These are phyloP conservation scores for Leccinum arenicola DNA, from an alignment of 768 basidiomycete species.

Conservation along the genomic window DNA sequence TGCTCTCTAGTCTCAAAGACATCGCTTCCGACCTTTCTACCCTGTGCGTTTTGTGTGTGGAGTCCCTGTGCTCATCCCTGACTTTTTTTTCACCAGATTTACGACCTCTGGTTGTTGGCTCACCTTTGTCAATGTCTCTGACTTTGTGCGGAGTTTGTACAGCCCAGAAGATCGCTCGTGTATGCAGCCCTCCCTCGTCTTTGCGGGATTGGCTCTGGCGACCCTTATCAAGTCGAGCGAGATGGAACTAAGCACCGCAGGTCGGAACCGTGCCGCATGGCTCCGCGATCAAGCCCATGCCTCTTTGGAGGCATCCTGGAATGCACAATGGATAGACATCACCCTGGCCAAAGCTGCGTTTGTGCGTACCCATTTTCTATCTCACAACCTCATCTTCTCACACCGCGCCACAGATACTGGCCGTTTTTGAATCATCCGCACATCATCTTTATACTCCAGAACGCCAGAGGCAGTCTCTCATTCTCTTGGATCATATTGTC, in stretches of 20 bases:
- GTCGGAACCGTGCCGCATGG: slow-evolving; percentile 56
- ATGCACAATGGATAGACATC: slow-evolving; percentile 52
- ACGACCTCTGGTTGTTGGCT: slow-evolving; percentile 63
- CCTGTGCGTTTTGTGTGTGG: slow-evolving; percentile 39
- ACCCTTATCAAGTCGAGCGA: slow-evolving; percentile 73
- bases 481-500: slow-evolving; percentile 64
- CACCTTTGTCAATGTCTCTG: slow-evolving; percentile 60
- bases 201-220: slow-evolving; percentile 66
- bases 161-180: slow-evolving; percentile 48
- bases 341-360: slow-evolving; percentile 72
- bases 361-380: slow-evolving; percentile 36
- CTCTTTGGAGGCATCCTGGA: slow-evolving; percentile 51
- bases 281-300: slow-evolving; percentile 56
- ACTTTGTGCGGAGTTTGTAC: slow-evolving; percentile 51
- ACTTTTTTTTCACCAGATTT: slow-evolving; percentile 43
- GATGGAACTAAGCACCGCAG: slow-evolving; percentile 50
- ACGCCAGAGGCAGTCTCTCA: slow-evolving; percentile 50
- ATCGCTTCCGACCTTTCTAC: slow-evolving; percentile 49
- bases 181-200: slow-evolving; percentile 71
- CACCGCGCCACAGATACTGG: slow-evolving; percentile 52
- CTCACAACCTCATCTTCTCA: slow-evolving; percentile 11
- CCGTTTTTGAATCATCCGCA: slow-evolving; percentile 73
- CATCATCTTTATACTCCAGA: slow-evolving; percentile 63
- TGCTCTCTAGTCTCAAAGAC: slow-evolving; percentile 40
- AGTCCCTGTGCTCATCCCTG: slow-evolving; percentile 4